Conservation (phyloP, 495 filamentous ascomycete species). For the Penicillium turbatum region DNA sequence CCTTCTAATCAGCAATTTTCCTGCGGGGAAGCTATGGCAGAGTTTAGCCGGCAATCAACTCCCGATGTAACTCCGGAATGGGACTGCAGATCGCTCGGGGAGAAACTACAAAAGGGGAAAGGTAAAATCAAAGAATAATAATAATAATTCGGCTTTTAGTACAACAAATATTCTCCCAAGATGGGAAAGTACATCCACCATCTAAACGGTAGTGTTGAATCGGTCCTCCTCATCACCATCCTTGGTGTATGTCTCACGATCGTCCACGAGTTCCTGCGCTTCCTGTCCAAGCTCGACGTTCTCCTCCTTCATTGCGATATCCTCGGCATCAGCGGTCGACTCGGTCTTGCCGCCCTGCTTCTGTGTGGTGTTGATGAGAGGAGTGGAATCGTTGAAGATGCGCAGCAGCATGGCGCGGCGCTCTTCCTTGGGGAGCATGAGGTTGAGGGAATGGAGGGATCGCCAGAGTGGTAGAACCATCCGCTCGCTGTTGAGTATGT, state of each 20-base stretch:
- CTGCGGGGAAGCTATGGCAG: slow-evolving; percentile 17
- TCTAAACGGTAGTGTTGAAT: slow-evolving; percentile 42
- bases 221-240: slow-evolving; percentile 42
- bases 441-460: slow-evolving; percentile 77
- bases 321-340: slow-evolving; percentile 33
- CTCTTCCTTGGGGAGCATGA: slow-evolving; percentile 98
- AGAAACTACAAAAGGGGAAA: background rate
- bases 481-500: slow-evolving; percentile 50
- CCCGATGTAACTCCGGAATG: slow-evolving; percentile 19
- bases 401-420: slow-evolving; percentile 86
- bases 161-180: slow-evolving; percentile 5
- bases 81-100: slow-evolving; percentile 7
- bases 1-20: background rate
- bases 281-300: slow-evolving; percentile 36
- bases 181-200: slow-evolving; percentile 1
- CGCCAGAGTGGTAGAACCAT: slow-evolving; percentile 92
- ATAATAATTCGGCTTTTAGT: slow-evolving; percentile 18
- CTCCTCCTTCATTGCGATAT: slow-evolving; percentile 33
- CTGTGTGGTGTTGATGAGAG: slow-evolving; percentile 50
- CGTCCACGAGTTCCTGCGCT: slow-evolving; percentile 35
- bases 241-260: slow-evolving; percentile 39
- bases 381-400: slow-evolving; percentile 79
- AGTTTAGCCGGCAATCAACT: slow-evolving; percentile 17
- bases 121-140: slow-evolving; percentile 5
- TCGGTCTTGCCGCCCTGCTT: slow-evolving; percentile 35